Evolutionary conservation across 768 basidiomycete genomes (phyloP), one percentile per base, ranked within the genome.

Genomic region (Lactarius vividus): DNA sequence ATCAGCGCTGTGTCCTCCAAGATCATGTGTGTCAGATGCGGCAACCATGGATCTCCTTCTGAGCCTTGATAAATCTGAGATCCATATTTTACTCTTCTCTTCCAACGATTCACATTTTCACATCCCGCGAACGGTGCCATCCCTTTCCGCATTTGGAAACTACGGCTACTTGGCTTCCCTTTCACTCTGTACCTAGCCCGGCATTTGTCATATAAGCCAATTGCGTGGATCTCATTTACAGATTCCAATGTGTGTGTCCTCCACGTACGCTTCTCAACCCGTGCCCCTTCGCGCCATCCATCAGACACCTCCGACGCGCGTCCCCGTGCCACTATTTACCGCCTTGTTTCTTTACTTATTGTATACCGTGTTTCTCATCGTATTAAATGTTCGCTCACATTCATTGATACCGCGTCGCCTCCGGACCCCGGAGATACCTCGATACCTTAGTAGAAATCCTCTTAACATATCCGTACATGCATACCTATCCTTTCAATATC

Each of bases 191-290:
- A 57, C 66, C 66, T 67, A 57, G 61, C 40, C 62, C 61, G 66
- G 61, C 57, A 52, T 67, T 67, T 67, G 66, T 67, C 65, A 67
- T 67, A 59, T 67, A 67, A 67, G 66, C 66, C 66, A 67, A 67
- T 59, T 67, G 61, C 57, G 52, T 67, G 66, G 66, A 67, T 67
- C 66, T 63, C 57, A 63, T 67, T 67, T 57, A 59, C 62, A 67
- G 66, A 67, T 67, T 63, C 65, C 13, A 66, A 63, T 63, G 29
- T 33, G 57, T 58, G 65, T 55, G 57, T 59, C 42, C 44, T 57
- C 28, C 37, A 62, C 61, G 33, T 57, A 55, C 66, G 40, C 65
- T 66, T 66, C 65, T 59, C 65, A 66, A 52, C 61, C 65, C 46
- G 57, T 56, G 54, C 37, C 57, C 55, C 42, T 65, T 61, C 55